phyloP scores from a whole-genome alignment of 306 rosid genomes.

The Acmispon strigosus region DNA sequence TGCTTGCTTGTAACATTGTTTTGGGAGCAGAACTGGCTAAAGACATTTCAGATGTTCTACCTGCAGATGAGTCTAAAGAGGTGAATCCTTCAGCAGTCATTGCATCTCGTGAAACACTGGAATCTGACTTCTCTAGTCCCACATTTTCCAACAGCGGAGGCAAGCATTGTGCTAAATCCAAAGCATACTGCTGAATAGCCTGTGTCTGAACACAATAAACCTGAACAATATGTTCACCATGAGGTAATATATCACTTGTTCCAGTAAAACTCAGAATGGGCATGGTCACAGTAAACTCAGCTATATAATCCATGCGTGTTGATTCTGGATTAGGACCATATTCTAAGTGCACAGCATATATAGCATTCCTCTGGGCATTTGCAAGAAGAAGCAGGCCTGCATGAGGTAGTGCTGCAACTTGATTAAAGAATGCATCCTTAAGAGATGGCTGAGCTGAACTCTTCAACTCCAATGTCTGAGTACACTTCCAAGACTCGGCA shows the following conservation, averaged over 20 bases:
- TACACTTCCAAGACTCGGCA: constrained; percentile 85
- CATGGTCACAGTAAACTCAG: constrained; percentile 93
- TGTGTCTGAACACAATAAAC: constrained; percentile 98
- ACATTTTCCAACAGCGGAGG: constrained; percentile 76
- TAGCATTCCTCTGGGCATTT: constrained; percentile 98
- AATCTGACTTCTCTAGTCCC: constrained; percentile 69
- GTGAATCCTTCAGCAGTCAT: constrained; percentile 52
- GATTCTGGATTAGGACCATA: constrained; percentile 80
- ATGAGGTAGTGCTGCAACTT: constrained; percentile 78
- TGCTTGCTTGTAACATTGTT: constrained; percentile 40
- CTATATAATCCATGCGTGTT: constrained; percentile 85
- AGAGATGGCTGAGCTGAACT: constrained; percentile 70
- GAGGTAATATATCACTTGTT: constrained; percentile 73
- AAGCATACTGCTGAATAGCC: constrained; percentile 98
- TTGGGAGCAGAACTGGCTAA: constrained; percentile 45
- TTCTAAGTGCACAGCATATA: constrained; percentile 86
- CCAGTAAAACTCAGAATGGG: constrained; percentile 97
- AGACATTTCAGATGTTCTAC: constrained; percentile 47
- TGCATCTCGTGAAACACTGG: constrained; percentile 54
- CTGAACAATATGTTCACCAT: constrained; percentile 76
- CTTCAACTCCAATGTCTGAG: constrained; percentile 77
- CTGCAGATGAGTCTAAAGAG: constrained; percentile 40
- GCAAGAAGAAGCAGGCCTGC: constrained; percentile 97
- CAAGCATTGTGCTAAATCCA: constrained; percentile 90
- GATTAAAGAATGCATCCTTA: constrained; percentile 93